Evolutionary conservation across 805 yeast genomes (phyloP).

Genomic region (Teunomyces barrocoloradensis): DNA sequence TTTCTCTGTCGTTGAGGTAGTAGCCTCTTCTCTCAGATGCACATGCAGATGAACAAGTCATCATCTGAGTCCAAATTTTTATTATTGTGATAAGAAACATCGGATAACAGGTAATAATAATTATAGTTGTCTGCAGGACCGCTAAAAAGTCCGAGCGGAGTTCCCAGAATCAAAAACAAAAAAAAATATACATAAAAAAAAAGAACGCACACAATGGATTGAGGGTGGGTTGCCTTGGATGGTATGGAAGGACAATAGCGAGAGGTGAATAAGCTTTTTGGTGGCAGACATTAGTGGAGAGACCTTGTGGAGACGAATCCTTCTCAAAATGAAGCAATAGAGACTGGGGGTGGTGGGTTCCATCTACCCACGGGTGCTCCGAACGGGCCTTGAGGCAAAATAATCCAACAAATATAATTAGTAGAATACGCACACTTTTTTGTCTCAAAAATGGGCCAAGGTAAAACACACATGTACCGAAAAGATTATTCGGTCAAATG

Average conservation of each 20-base stretch:
- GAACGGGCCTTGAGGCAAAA: neutral
- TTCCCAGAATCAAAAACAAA: neutral
- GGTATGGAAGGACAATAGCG: neutral
- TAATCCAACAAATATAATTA: neutral
- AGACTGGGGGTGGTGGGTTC: neutral
- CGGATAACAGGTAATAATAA: neutral
- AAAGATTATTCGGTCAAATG: too few species aligned
- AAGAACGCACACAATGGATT: too few species aligned
- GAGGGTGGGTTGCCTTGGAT: neutral
- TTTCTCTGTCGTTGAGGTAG: neutral
- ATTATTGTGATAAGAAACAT: neutral
- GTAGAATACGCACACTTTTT: neutral
- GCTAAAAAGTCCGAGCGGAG: constrained; percentile 3
- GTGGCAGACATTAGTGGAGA: neutral
- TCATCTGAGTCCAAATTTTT: neutral
- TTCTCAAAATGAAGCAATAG: neutral
- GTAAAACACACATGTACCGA: too few species aligned
- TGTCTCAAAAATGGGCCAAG: too few species aligned
- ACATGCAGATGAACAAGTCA: too few species aligned
- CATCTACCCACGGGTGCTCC: neutral
- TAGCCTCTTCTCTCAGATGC: too few species aligned
- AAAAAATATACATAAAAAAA: neutral
- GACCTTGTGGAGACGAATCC: neutral
- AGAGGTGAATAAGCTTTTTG: neutral
- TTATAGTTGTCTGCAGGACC: neutral